These are phyloP conservation scores for Aureobasidium sp. DNA, from an alignment of 2,329 filamentous ascomycete genomes.

Conservation along the genomic window DNA sequence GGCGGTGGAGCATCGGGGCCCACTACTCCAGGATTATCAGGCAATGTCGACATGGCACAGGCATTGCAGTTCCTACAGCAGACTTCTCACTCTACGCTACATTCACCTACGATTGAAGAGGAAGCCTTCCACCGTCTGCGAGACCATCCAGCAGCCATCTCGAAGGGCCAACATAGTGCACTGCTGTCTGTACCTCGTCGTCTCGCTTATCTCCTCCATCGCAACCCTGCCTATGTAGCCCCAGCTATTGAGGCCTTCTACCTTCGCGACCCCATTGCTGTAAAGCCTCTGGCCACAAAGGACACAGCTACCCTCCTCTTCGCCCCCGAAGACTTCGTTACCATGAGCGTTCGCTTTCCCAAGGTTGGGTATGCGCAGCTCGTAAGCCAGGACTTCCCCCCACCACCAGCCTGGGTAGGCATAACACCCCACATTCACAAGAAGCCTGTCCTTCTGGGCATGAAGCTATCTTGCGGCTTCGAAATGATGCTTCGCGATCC, in stretches of 20 bases:
- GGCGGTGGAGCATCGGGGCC: not conserved
- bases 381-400: constrained; percentile 70
- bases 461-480: constrained; percentile 85
- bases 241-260: constrained; percentile 89
- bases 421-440: constrained; percentile 32
- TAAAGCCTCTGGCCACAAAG: constrained; percentile 58
- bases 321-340: constrained; percentile 69
- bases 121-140: constrained; percentile 85
- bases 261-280: constrained; percentile 68
- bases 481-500: constrained; percentile 72
- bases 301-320: constrained; percentile 53
- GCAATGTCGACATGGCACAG: constrained; percentile 52
- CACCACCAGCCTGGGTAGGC: constrained; percentile 50
- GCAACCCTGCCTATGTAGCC: constrained; percentile 66
- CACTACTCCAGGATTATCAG: constrained; percentile 19
- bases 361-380: constrained; percentile 86
- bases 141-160: constrained; percentile 72
- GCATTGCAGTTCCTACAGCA: constrained; percentile 55
- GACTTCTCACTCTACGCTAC: constrained; percentile 52
- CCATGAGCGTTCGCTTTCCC: constrained; percentile 73
- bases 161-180: constrained; percentile 66
- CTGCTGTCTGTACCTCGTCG: constrained; percentile 69
- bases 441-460: constrained; percentile 57
- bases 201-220: constrained; percentile 69
- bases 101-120: constrained; percentile 67